A percentile compares a stretch with the other conserved stretches of the same genome.
Evolutionary conservation across 805 yeast species (phyloP).

Genomic region (Kodamaea hsintzibuensis): DNA sequence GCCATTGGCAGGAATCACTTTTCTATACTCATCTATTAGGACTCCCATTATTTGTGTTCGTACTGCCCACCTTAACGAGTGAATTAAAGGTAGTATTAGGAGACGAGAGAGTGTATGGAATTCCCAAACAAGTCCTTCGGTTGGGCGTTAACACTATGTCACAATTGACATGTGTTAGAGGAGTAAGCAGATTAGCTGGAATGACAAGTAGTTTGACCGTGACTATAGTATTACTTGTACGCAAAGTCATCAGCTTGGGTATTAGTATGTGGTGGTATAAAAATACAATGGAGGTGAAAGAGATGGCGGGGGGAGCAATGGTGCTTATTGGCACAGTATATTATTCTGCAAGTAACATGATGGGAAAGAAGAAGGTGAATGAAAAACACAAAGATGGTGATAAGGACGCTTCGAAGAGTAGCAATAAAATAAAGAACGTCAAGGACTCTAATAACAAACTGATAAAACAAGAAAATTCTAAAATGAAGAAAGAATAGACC

Average conservation of each 20-base stretch:
- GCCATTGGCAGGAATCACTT: constrained; percentile 63
- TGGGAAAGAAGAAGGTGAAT: constrained; percentile 2
- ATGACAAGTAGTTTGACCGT: constrained; percentile 62
- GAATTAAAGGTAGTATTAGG: constrained; percentile 16
- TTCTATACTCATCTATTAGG: constrained; percentile 61
- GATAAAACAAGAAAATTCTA: background rate
- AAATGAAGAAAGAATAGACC: too few relatives aligned
- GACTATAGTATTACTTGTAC: constrained; percentile 56
- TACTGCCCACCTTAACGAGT: constrained; percentile 22
- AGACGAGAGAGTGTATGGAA: constrained; percentile 1
- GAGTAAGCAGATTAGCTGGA: constrained; percentile 65
- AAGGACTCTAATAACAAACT: background rate
- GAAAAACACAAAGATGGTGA: constrained; percentile 1
- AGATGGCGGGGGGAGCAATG: constrained; percentile 47
- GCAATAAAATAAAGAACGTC: background rate
- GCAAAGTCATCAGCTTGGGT: constrained; percentile 62
- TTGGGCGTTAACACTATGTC: constrained; percentile 20
- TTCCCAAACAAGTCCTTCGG: constrained; percentile 16
- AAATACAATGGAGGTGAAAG: constrained; percentile 39
- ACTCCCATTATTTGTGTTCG: constrained; percentile 51
- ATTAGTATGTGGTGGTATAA: constrained; percentile 57
- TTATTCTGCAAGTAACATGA: constrained; percentile 7
- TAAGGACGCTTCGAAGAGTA: constrained; percentile 17
- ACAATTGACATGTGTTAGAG: constrained; percentile 55
- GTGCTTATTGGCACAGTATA: constrained; percentile 57